Evolutionary conservation across 179 eudicot species (phyloP).

Genomic region (Amaranthus tricolor): DNA sequence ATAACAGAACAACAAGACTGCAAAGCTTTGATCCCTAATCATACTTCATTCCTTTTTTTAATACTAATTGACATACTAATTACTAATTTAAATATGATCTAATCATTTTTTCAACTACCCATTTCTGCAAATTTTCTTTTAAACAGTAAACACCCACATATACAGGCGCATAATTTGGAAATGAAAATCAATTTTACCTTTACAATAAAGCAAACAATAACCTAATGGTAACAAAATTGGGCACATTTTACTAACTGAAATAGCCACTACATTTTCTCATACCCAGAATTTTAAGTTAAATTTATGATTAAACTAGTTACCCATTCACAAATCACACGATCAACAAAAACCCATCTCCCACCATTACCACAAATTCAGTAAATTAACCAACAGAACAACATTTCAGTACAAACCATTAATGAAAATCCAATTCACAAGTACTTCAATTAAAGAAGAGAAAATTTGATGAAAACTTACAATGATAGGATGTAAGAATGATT

Average conservation of each 20-base stretch:
- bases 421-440: constrained; percentile 10
- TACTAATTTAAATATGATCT: not conserved
- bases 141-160: not conserved
- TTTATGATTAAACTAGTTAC: not conserved
- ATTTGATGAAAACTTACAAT: constrained; percentile 30
- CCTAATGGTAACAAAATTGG: constrained; percentile 4
- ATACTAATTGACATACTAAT: not conserved
- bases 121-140: constrained; percentile 6
- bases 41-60: not conserved
- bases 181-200: not conserved
- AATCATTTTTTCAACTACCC: not conserved
- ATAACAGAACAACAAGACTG: not conserved
- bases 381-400: not conserved
- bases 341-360: not conserved
- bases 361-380: constrained; percentile 1
- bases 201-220: not conserved
- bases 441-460: not conserved
- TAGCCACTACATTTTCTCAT: not conserved
- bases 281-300: not conserved
- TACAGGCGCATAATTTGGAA: not conserved
- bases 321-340: not conserved
- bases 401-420: not conserved
- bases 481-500: constrained; percentile 8
- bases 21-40: constrained; percentile 1
- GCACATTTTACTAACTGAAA: not conserved